These are phyloP conservation scores for Termitomyces sp. DNA, from an alignment of 768 basidiomycete species.

Conservation along the genomic window DNA sequence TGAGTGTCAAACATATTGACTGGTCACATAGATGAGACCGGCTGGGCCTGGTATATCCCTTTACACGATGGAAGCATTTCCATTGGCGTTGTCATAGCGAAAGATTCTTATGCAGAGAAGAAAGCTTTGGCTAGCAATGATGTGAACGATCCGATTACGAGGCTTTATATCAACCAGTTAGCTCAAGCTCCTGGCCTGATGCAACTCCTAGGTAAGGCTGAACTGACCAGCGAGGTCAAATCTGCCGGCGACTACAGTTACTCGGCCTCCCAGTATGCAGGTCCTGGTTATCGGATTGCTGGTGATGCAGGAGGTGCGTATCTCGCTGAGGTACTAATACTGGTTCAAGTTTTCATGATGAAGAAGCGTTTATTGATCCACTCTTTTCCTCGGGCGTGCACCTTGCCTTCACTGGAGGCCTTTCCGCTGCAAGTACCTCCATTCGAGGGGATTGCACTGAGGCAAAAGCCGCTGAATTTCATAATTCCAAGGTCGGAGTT, in stretches of 20 bases:
- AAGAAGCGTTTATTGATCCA: constrained; percentile 40
- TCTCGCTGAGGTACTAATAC: background rate
- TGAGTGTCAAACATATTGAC: background rate
- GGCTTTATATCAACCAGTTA: constrained; percentile 33
- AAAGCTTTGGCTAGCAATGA: constrained; percentile 17
- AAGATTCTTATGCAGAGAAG: constrained; percentile 29
- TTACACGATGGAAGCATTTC: constrained; percentile 46
- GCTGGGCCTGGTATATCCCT: constrained; percentile 58
- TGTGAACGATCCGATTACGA: constrained; percentile 18
- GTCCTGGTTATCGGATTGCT: constrained; percentile 16
- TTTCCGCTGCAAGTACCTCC: constrained; percentile 27
- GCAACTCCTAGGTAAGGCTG: background rate
- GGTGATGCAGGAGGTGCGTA: constrained; percentile 38
- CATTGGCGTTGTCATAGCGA: constrained; percentile 46
- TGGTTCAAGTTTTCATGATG: background rate
- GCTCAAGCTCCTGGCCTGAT: background rate
- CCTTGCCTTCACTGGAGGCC: constrained; percentile 27
- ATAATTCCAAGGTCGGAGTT: constrained; percentile 21
- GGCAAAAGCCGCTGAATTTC: constrained; percentile 20
- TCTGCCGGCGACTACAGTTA: background rate
- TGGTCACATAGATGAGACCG: constrained; percentile 37
- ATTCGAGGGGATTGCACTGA: constrained; percentile 21
- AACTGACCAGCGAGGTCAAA: background rate
- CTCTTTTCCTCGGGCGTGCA: constrained; percentile 35
- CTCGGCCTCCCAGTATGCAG: background rate